Evolutionary conservation across 148 eudicot species (phyloP).

Genomic region (Nepenthes mirabilis): DNA sequence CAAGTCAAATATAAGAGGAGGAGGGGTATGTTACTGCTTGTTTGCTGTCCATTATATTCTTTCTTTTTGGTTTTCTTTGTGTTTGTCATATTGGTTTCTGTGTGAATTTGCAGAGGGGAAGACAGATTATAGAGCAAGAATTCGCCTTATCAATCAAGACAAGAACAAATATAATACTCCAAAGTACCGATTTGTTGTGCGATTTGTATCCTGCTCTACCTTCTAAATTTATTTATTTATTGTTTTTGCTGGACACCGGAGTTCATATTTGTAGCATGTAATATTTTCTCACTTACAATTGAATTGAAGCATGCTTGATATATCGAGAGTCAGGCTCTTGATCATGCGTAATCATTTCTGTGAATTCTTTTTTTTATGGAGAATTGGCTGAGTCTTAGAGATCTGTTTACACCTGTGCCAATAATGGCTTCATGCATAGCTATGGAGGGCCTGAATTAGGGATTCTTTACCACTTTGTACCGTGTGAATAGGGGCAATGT

Average conservation of each 20-base stretch:
- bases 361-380: too few relatives aligned
- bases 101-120: conserved; percentile 48
- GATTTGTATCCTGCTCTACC: conserved; percentile 44
- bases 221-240: conserved; percentile 5
- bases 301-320: too few relatives aligned
- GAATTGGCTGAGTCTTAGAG: too few relatives aligned
- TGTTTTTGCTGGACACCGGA: not conserved
- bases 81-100: not conserved
- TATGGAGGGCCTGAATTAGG: too few relatives aligned
- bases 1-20: conserved; percentile 83
- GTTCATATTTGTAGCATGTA: not conserved
- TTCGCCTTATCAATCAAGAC: conserved; percentile 64
- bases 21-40: conserved; percentile 26
- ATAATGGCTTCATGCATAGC: too few relatives aligned
- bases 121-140: conserved; percentile 87
- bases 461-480: too few relatives aligned
- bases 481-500: too few relatives aligned
- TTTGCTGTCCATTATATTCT: not conserved
- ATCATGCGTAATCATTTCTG: too few relatives aligned
- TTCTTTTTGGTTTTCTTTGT: not conserved
- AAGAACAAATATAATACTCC: conserved; percentile 94
- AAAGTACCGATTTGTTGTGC: conserved; percentile 62
- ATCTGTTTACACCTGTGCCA: too few relatives aligned
- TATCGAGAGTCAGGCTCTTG: too few relatives aligned
- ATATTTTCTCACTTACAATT: not conserved